Evolutionary conservation across 441 rosid species (phyloP), one percentile per base, ranked within the genome.

Genomic region (Bocquillonia castaneifolia): DNA sequence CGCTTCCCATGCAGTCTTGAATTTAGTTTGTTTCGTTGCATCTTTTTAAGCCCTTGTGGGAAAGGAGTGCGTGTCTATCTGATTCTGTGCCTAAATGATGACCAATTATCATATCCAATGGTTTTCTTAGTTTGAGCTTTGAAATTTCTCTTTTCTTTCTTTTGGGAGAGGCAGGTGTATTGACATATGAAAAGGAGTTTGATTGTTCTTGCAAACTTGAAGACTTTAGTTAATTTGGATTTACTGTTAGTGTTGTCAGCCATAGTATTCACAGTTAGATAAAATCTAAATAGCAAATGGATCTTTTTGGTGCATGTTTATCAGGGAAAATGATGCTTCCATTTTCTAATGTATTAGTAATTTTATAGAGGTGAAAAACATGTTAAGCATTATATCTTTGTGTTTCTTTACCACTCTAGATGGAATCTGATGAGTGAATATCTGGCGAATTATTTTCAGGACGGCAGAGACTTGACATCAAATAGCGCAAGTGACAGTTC

Each of bases 401-500:
- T n/a, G 42, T 25, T 67, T 31, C 72, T 50, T 39, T 37, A 39
- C 23, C 17, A 31, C 22, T 68, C 51, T 55, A 6, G 51, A 25
- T 39, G 12, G 29, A 64, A 14, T 64, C 66, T 73, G 44, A 68
- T 17, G 17, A 68, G 28, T 45, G 59, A 59, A 36, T 61, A 64
- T 73, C 29, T 74, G 70, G 55, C 65, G 34, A 31, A 75, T 73
- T 75, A 60, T 63, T 77, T 84, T 63, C 96, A 93, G 97, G 97
- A 93, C 40, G 78, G 83, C 73, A 86, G 87, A 86, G 97, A 89
- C 77, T 79, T 93, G 83, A 87, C 93, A 47, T 82, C 88, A 65
- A 77, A 82, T 77, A 89, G 96, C 85, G 84, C 94, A 55, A 88
- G 93, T 22, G 88, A 91, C 77, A 84, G 93, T 81, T 91, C 96